phyloP scores from a whole-genome alignment of 495 filamentous ascomycete genomes.

The Penicillium macrosclerotiorum region DNA sequence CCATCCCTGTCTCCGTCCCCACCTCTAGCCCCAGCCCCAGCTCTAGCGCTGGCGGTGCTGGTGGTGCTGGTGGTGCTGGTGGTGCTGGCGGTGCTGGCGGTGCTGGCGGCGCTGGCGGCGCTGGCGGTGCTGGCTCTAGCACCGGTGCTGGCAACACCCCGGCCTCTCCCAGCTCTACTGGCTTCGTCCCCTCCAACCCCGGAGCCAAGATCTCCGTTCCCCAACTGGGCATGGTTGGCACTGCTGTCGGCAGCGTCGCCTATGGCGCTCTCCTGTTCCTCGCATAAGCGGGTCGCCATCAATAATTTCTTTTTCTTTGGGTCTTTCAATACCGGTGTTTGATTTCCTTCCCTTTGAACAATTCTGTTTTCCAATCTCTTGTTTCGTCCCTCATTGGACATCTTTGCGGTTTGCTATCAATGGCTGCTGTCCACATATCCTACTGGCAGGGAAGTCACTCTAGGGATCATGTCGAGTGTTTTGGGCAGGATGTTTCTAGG shows the following conservation, averaged over 20 bases:
- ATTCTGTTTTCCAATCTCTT: not conserved
- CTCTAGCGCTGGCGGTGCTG: conserved; percentile 4
- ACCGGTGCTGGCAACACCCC: conserved; percentile 13
- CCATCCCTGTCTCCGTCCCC: conserved; percentile 1
- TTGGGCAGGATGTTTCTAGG: not conserved
- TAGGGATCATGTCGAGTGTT: not conserved
- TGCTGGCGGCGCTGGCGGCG: not conserved
- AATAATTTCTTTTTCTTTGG: conserved; percentile 4
- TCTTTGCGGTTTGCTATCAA: not conserved
- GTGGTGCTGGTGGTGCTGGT: not conserved
- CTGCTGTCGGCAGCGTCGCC: conserved; percentile 27
- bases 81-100: not conserved
- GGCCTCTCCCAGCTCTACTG: conserved; percentile 22
- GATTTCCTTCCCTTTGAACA: not conserved
- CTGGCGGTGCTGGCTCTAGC: conserved; percentile 10
- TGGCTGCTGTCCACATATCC: conserved; percentile 19
- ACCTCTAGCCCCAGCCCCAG: conserved; percentile 1
- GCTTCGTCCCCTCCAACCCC: conserved; percentile 26
- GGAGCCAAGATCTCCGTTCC: conserved; percentile 32
- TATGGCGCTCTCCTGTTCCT: conserved; percentile 28
- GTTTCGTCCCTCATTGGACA: not conserved
- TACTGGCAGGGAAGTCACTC: not conserved
- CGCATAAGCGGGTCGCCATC: conserved; percentile 17
- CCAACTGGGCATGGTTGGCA: conserved; percentile 22
- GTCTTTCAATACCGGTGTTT: conserved; percentile 9